Conservation (phyloP, 768 basidiomycete species). For the Lactarius psammicola region DNA sequence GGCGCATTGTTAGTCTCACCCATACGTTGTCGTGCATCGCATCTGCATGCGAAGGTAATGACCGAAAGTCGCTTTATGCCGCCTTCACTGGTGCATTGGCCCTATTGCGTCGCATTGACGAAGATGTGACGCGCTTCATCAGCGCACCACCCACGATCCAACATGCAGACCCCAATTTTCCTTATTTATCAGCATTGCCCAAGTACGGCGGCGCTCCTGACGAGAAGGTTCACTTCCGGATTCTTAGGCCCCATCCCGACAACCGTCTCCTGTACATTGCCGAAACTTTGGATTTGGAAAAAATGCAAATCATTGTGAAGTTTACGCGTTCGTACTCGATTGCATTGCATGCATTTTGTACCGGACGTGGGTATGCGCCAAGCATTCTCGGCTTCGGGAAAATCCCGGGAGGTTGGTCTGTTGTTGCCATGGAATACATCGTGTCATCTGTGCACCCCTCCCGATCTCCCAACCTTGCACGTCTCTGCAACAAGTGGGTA, state of each 20-base stretch:
- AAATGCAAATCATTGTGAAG: neutral
- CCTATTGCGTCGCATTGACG: slow-evolving; percentile 1
- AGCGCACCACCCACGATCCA: neutral
- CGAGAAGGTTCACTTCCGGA: neutral
- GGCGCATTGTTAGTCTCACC: neutral
- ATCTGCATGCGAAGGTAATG: neutral
- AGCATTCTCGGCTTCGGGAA: neutral
- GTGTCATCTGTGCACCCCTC: neutral
- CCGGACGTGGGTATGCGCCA: neutral
- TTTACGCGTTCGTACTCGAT: neutral
- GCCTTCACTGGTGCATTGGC: neutral
- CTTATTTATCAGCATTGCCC: neutral
- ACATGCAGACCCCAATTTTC: neutral
- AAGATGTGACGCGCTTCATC: neutral
- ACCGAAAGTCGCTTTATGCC: neutral
- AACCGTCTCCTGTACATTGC: slow-evolving; percentile 3
- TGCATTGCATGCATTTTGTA: slow-evolving; percentile 1
- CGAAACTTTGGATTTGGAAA: neutral
- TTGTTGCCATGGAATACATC: neutral
- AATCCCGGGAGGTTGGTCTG: slow-evolving; percentile 1
- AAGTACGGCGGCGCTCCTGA: neutral
- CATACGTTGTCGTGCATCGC: neutral
- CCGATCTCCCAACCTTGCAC: neutral
- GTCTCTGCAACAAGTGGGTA: neutral
- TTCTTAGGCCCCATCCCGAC: neutral